Evolutionary conservation across 2,329 filamentous ascomycete genomes (phyloP).

Genomic region (Paraphaeosphaeria sporulosa): DNA sequence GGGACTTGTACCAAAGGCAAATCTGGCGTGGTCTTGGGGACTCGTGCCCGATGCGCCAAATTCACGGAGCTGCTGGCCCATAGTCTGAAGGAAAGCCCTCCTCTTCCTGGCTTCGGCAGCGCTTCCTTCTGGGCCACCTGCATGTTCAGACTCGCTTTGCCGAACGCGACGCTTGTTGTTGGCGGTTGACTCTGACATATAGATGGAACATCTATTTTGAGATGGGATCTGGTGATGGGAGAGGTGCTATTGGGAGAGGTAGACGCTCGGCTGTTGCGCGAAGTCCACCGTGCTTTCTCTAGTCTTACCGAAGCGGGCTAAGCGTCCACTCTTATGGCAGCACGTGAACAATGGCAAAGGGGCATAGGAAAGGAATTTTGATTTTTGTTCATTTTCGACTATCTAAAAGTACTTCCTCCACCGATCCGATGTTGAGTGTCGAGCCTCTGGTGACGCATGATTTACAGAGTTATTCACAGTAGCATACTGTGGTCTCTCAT

Average conservation of each 20-base stretch:
- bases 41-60: slow-evolving; percentile 32
- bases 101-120: slow-evolving; percentile 22
- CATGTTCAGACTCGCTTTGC: slow-evolving; percentile 18
- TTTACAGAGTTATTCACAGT: background rate
- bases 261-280: background rate
- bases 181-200: slow-evolving; percentile 26
- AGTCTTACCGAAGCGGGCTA: background rate
- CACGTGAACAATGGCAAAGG: background rate
- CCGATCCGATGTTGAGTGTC: slow-evolving; percentile 4
- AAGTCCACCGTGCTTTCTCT: background rate
- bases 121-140: background rate
- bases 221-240: background rate
- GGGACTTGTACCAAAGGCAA: slow-evolving; percentile 28
- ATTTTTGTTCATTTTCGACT: background rate
- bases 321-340: background rate
- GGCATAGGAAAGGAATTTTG: background rate
- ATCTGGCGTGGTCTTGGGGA: slow-evolving; percentile 27
- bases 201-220: background rate
- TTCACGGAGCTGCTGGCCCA: slow-evolving; percentile 36
- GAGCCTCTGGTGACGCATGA: background rate
- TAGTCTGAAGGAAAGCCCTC: slow-evolving; percentile 34
- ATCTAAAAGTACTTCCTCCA: slow-evolving; percentile 29
- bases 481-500: background rate
- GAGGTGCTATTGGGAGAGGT: background rate
- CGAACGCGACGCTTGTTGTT: slow-evolving; percentile 27